Base-by-base conservation (phyloP, 495 filamentous ascomycete genomes). In the Neohortaea acidophila region DNA sequence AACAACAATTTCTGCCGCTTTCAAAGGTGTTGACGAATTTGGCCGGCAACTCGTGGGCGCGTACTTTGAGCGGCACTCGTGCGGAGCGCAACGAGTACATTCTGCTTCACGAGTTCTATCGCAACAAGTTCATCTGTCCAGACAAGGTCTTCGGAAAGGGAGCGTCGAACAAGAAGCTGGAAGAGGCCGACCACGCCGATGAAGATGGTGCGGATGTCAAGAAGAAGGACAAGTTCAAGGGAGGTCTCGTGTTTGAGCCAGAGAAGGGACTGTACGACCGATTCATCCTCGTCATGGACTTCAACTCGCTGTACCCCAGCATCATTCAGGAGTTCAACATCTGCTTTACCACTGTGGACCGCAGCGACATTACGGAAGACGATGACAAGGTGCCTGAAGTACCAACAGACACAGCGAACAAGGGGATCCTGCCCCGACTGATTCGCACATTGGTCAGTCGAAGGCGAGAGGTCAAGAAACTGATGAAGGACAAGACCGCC, bases 281-380 rank as follows among this genome's bases (percentile, higher is more conserved):
- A 58, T 92, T 87, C 51, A 76, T 97, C 21, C 70, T 97, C 15
- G 89, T 97, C 55, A 97, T 97, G 89, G 89, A 97, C 63, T 97
- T 96, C 65, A 97, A 97, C 70, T 93, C 84, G 58, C 65, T 97
- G 49, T 97, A 97, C 52, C 89, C 89, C 11, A 94, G 85, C 58
- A 94, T 97, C 49, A 97, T 97, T 48, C 91, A 96, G 56, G 91
- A 97, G 66, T 96, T 73, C 63, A 97, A 97, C 56, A 97, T 97
- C 51, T 97, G 89, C 64, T 97, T 97, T 59, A 97, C 89, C 3
- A 97, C 89, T 0, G 84, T 96, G 3, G 83, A 96, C 45, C 67
- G 81, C 38, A 63, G 62, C 19, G 72, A 68, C 50, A 66, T 67
- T 54, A 71, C 73, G 10, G 72, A 87, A 30, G 81, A 85, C 46